These are phyloP conservation scores for Lactifluus rugatus DNA, from an alignment of 768 basidiomycete species.

Conservation along the genomic window DNA sequence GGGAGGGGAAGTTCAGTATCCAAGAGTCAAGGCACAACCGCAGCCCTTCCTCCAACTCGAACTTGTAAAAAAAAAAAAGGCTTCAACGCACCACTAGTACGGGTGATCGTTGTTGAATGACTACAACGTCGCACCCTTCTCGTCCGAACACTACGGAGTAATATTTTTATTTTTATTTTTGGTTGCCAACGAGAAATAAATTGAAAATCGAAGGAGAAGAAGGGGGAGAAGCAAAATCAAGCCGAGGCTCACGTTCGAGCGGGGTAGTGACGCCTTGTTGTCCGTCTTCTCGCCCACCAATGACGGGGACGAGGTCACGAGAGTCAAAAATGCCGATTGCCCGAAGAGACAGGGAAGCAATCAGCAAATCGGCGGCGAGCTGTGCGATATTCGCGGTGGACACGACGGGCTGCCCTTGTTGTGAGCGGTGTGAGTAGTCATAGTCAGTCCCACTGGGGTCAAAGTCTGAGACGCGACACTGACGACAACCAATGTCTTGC, in stretches of 20 bases:
- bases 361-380: conserved; percentile 64
- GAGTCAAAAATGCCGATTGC: conserved; percentile 57
- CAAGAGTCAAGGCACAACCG: no score
- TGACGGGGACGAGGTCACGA: conserved; percentile 55
- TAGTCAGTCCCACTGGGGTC: not conserved
- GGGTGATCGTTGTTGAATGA: conserved; percentile 75
- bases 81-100: conserved; percentile 61
- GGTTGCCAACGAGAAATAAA: not conserved
- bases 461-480: not conserved
- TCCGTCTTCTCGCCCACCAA: conserved; percentile 59
- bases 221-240: not conserved
- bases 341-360: conserved; percentile 51
- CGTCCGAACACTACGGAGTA: conserved; percentile 51
- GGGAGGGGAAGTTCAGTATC: no score
- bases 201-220: not conserved
- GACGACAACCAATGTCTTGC: conserved; percentile 12
- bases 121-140: conserved; percentile 37
- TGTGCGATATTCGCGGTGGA: conserved; percentile 79
- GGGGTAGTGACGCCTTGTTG: conserved; percentile 58
- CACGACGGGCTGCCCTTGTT: conserved; percentile 48
- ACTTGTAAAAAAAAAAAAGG: no score
- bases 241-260: conserved; percentile 51
- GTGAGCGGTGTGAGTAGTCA: not conserved
- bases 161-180: not conserved
- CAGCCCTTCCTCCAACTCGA: no score